These are phyloP conservation scores for Saposhnikovia divaricata DNA, from an alignment of 129 eudicot genomes.

Conservation along the genomic window DNA sequence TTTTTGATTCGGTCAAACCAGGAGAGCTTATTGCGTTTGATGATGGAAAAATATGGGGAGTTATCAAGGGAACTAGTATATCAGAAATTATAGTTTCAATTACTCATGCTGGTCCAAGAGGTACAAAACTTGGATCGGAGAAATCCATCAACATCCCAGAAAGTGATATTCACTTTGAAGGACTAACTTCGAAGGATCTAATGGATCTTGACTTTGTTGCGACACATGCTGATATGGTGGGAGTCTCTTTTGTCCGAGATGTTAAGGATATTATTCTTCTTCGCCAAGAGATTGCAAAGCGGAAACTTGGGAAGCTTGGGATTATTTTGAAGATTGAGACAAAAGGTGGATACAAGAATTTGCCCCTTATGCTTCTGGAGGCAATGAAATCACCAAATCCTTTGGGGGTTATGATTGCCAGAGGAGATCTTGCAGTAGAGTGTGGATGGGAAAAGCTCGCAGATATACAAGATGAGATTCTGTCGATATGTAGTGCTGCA, in stretches of 20 bases:
- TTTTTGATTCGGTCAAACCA: conserved; percentile 80
- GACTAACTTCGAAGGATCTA: conserved; percentile 71
- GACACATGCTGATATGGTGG: conserved; percentile 71
- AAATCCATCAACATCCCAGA: conserved; percentile 78
- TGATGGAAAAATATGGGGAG: conserved; percentile 83
- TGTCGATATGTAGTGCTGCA: conserved; percentile 63
- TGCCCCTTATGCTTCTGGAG: conserved; percentile 51
- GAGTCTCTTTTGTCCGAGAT: conserved; percentile 59
- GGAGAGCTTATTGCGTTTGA: conserved; percentile 74
- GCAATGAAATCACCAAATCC: conserved; percentile 69
- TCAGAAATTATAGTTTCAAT: conserved; percentile 64
- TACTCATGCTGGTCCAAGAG: conserved; percentile 60
- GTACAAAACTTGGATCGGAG: conserved; percentile 64
- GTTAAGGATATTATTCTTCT: conserved; percentile 46
- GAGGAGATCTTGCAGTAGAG: conserved; percentile 91
- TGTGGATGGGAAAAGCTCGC: conserved; percentile 80
- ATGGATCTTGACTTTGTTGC: conserved; percentile 74
- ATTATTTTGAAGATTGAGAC: conserved; percentile 68
- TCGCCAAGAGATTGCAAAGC: conserved; percentile 43
- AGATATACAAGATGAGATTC: conserved; percentile 58
- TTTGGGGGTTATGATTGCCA: conserved; percentile 78
- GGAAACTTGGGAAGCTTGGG: conserved; percentile 40
- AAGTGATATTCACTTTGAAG: conserved; percentile 58
- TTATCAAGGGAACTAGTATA: conserved; percentile 55
- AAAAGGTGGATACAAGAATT: conserved; percentile 46